Conservation (phyloP, 208 protist genomes). For the Endotrypanum monterogeii region DNA sequence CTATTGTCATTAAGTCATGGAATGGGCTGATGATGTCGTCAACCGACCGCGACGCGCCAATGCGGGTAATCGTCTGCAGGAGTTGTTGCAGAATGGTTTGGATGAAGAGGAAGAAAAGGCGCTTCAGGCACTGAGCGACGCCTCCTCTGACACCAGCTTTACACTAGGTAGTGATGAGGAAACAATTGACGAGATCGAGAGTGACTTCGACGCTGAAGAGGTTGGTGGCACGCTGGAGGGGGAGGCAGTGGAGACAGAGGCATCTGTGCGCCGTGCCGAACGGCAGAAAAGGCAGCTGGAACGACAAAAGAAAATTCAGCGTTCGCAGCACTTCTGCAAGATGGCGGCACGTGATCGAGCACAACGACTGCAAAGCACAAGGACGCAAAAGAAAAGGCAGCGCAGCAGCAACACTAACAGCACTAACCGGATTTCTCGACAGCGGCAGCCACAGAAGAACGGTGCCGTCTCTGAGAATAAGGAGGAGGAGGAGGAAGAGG, state of each 20-base stretch:
- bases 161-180: constrained; percentile 57
- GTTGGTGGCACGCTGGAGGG: constrained; percentile 31
- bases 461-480: constrained; percentile 4
- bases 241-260: constrained; percentile 55
- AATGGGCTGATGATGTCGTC: constrained; percentile 42
- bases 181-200: constrained; percentile 65
- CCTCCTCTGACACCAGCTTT: constrained; percentile 68
- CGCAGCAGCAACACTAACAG: neutral
- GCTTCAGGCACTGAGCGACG: constrained; percentile 44
- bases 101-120: constrained; percentile 69
- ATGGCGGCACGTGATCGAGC: constrained; percentile 15
- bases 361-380: neutral
- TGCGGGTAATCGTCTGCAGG: constrained; percentile 56
- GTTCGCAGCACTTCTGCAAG: constrained; percentile 30
- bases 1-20: constrained; percentile 27
- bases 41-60: constrained; percentile 58
- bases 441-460: neutral
- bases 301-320: constrained; percentile 29
- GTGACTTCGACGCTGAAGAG: constrained; percentile 80
- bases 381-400: neutral
- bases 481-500: constrained; percentile 2
- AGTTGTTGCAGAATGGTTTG: constrained; percentile 70
- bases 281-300: constrained; percentile 40
- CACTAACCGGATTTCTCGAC: neutral
- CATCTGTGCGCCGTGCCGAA: constrained; percentile 48